Base-by-base conservation (phyloP, 306 rosid species). In the Malus asiatica region DNA sequence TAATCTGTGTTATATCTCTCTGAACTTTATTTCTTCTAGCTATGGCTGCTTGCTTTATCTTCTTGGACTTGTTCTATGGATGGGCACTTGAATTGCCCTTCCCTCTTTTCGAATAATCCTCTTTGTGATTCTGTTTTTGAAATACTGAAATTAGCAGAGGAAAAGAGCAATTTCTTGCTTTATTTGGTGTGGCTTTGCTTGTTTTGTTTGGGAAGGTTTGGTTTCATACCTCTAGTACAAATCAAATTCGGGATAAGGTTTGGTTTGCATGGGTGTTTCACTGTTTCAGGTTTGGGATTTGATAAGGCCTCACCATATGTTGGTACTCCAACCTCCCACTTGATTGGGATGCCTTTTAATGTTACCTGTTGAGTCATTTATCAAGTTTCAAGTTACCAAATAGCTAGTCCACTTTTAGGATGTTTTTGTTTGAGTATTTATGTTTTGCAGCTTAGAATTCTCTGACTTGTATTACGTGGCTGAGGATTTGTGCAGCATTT, bases 401-500 rank as follows among this genome's bases (percentile, higher is more conserved):
- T 62, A 9, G 14, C 45, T 68, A 33, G 45, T 58, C 11, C 38
- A 25, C 44, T 22, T 73, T 18, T 45, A 18, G 63, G 27, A 11
- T n/a, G 18, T 73, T 27, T 22, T 38, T 14, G 53, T 68, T 63
- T 32, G 29, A 38, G 32, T 61, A 12, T 66, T 29, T 20, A 29
- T 27, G n/a, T 55, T 40, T 65, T 51, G 61, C 23, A 27, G 60
- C 42, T 63, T 2, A 29, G 12, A 62, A 22, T 66, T 82, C 67
- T 67, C 75, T 79, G 48, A 78, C 62, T 18, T 58, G 19, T 48
- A 58, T 19, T 16, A 51, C 64, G 15, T 61, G 62, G 12, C 29
- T 30, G 61, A 35, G 20, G 60, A 52, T 76, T 59, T 70, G 48
- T 80, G 79, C 88, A 91, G 94, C 83, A 40, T 53, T 91, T 71